Base-by-base conservation (phyloP, 305 asterid species). In the Solanum aculeatissimum region DNA sequence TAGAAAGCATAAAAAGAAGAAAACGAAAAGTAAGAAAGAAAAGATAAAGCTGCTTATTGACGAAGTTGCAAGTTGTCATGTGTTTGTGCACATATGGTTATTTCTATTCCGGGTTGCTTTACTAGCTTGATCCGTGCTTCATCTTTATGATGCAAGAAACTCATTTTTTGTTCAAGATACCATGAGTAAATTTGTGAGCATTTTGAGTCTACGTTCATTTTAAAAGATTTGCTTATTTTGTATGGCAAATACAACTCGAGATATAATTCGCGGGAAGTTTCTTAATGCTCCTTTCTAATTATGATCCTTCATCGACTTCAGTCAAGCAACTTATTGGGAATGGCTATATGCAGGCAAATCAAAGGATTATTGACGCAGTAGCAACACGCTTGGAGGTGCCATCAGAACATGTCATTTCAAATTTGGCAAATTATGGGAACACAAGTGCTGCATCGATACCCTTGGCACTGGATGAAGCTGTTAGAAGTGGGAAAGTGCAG, bases 361-460 rank as follows among this genome's bases (percentile, higher is more conserved):
- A 92, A 85, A 94, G 98, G 91, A 97, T 97, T 9, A 89, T 95
- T 8, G 98, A 97, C 83, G 97, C 97, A 60, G 98, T 97, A 19
- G 98, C 98, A 21, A 86, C 96, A 2, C 97, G 97, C 51, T 85
- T 95, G 75, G 91, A 90, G 5, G 82, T 97, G 63, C 94, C 98
- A 47, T 75, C 92, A 0, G 98, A 95, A 66, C 93, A 93, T 8
- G 99, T 95, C 23, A 91, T 97, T 87, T 95, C 98, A 3, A 97
- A 97, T 89, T 83, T 97, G 92, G 93, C 94, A 53, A 93, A 95
- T 82, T 95, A 95, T 38, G 98, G 98, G 2, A 95, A 95, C 51
- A 95, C 98, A 21, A 94, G 98, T 58, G 99, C 98, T 15, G 98
- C 99, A 6, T 93, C 98, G 38, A 97, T 97, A 63, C 98, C 98